Evolutionary conservation across 1,284 basidiomycete species (phyloP).

Genomic region (Ganoderma multipileum): DNA sequence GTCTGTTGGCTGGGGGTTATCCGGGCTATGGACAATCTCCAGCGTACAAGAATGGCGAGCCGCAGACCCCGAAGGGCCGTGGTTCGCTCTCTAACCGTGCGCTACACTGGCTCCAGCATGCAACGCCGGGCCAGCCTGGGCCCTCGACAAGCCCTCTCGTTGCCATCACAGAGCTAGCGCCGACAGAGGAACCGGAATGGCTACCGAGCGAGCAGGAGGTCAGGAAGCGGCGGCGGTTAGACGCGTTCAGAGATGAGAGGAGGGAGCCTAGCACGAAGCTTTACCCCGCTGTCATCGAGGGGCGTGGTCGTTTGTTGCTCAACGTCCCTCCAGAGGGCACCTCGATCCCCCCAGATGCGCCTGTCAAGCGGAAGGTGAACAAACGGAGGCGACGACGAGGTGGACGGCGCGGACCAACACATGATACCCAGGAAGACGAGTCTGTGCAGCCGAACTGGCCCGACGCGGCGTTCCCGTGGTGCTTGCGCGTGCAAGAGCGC

Average conservation of each 20-base stretch:
- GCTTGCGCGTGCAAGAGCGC: constrained; percentile 60
- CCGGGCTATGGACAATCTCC: constrained; percentile 60
- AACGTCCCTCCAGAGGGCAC: constrained; percentile 50
- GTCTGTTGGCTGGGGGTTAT: constrained; percentile 79
- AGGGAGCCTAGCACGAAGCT: constrained; percentile 45
- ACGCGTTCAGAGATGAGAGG: constrained; percentile 57
- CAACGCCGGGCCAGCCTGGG: constrained; percentile 47
- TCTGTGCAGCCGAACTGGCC: constrained; percentile 71
- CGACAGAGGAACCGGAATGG: constrained; percentile 37
- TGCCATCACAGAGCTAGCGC: constrained; percentile 39
- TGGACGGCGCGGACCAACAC: constrained; percentile 25
- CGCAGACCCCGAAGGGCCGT: constrained; percentile 36
- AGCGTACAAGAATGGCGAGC: constrained; percentile 35
- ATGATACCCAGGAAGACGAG: constrained; percentile 24
- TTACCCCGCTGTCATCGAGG: constrained; percentile 66
- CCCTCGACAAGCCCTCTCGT: constrained; percentile 45
- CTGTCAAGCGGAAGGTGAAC: constrained; percentile 42
- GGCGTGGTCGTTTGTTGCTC: constrained; percentile 69
- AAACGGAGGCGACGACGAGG: constrained; percentile 43
- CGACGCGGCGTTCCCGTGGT: constrained; percentile 79
- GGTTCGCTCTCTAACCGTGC: constrained; percentile 39
- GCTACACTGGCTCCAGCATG: constrained; percentile 47
- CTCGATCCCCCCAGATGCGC: constrained; percentile 32
- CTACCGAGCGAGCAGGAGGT: constrained; percentile 64
- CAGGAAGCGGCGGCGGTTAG: constrained; percentile 63